These are phyloP conservation scores for Pseudogymnoascus sp. DNA, from an alignment of 2,329 filamentous ascomycete species.

Conservation along the genomic window DNA sequence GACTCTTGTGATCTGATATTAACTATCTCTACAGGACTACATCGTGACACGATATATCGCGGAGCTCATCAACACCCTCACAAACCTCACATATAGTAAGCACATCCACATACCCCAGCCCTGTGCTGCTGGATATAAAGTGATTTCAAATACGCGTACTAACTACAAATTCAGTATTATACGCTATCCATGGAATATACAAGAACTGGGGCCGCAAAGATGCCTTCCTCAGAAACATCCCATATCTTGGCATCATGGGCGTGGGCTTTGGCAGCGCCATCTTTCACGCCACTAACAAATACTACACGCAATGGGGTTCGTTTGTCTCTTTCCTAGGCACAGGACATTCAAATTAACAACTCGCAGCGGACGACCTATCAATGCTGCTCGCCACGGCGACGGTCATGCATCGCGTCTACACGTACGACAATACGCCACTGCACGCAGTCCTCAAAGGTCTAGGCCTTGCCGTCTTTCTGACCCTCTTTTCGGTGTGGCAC, in stretches of 20 bases:
- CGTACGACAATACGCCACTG: conserved; percentile 35
- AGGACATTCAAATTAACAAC: conserved; percentile 6
- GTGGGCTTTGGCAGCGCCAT: conserved; percentile 36
- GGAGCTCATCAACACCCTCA: conserved; percentile 47
- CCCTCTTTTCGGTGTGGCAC: conserved; percentile 36
- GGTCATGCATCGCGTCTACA: conserved; percentile 43
- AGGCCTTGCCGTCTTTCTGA: conserved; percentile 34
- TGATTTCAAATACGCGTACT: not conserved
- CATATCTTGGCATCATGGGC: conserved; percentile 36
- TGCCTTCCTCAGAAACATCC: conserved; percentile 27
- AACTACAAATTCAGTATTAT: conserved; percentile 16
- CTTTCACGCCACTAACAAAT: conserved; percentile 38
- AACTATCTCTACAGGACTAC: conserved; percentile 39
- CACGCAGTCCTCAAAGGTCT: conserved; percentile 34
- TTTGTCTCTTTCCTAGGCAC: conserved; percentile 32
- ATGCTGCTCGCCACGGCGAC: conserved; percentile 48
- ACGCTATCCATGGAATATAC: conserved; percentile 26
- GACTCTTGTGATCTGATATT: not conserved
- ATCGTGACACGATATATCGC: conserved; percentile 43
- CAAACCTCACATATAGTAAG: conserved; percentile 43
- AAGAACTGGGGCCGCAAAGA: conserved; percentile 23
- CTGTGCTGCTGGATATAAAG: not conserved
- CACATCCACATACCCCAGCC: not conserved
- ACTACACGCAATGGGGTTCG: conserved; percentile 41
- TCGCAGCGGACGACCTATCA: conserved; percentile 45